These are phyloP conservation scores for Lactarius hengduanensis DNA, from an alignment of 768 basidiomycete species.

Conservation along the genomic window DNA sequence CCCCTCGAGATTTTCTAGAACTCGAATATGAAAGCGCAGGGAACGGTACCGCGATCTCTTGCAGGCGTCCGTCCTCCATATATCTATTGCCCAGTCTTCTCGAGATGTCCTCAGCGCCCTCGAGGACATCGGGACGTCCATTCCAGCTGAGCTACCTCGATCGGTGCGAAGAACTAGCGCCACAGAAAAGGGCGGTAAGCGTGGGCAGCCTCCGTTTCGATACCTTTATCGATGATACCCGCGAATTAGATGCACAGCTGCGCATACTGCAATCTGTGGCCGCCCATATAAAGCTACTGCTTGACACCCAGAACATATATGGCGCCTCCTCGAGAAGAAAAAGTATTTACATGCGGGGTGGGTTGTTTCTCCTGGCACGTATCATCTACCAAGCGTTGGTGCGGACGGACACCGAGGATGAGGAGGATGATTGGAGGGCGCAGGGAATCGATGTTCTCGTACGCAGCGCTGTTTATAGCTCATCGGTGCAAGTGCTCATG, in stretches of 20 bases:
- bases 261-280: constrained; percentile 71
- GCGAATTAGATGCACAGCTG: constrained; percentile 58
- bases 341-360: constrained; percentile 81
- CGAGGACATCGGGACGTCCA: constrained; percentile 56
- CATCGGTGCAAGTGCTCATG: not conserved
- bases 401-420: constrained; percentile 61
- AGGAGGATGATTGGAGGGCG: constrained; percentile 54
- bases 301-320: constrained; percentile 90
- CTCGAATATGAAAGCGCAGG: constrained; percentile 59
- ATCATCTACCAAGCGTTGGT: constrained; percentile 79
- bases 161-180: constrained; percentile 8
- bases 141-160: constrained; percentile 36
- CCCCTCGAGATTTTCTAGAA: constrained; percentile 31
- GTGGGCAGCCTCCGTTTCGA: not conserved
- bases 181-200: constrained; percentile 28
- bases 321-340: constrained; percentile 80
- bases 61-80: constrained; percentile 85
- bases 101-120: constrained; percentile 61
- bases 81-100: constrained; percentile 70
- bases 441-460: constrained; percentile 68
- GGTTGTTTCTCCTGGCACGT: constrained; percentile 80
- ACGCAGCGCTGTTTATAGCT: constrained; percentile 30
- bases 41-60: constrained; percentile 88
- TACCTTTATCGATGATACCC: constrained; percentile 6
- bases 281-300: constrained; percentile 85